Conservation (phyloP, 192 early-diverging fungal species). For the Allomyces javanicus region DNA sequence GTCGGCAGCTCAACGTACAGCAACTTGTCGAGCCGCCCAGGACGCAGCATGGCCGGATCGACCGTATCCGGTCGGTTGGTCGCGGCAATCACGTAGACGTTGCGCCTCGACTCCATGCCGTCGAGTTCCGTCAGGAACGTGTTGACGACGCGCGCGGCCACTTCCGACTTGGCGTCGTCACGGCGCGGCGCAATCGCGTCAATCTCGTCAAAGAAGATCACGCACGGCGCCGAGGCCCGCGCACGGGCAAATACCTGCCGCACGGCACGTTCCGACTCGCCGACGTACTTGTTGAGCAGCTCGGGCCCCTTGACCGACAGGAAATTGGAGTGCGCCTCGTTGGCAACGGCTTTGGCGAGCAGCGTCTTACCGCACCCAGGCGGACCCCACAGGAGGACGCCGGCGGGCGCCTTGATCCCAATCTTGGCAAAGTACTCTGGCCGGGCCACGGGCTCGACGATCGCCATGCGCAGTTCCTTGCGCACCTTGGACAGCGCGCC, state of each 20-base stretch:
- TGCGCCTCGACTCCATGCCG: conserved; percentile 69
- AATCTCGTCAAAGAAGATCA: conserved; percentile 96
- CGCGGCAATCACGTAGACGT: conserved; percentile 91
- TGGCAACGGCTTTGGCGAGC: conserved; percentile 93
- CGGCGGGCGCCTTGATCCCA: conserved; percentile 76
- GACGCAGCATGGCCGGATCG: conserved; percentile 93
- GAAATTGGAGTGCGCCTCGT: conserved; percentile 93
- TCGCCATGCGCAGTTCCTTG: conserved; percentile 82
- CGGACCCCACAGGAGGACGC: conserved; percentile 91
- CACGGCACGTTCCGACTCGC: conserved; percentile 90
- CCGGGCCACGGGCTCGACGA: conserved; percentile 87
- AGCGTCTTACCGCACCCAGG: conserved; percentile 97
- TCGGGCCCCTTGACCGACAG: conserved; percentile 97
- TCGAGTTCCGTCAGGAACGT: conserved; percentile 92
- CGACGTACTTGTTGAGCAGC: conserved; percentile 95
- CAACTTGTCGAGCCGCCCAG: conserved; percentile 88
- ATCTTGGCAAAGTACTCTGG: conserved; percentile 72
- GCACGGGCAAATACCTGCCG: conserved; percentile 90
- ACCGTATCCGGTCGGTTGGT: conserved; percentile 96
- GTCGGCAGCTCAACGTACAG: conserved; percentile 91
- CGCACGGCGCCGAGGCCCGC: conserved; percentile 77
- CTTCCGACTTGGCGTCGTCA: conserved; percentile 71
- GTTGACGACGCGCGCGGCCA: conserved; percentile 86
- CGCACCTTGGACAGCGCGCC: conserved; percentile 69
- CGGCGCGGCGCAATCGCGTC: conserved; percentile 84